Percentiles rank a stretch among this genome's conserved stretches.
Evolutionary conservation across 2,329 filamentous ascomycete species (phyloP).

Genomic region (Phyllosticta citrichinensis): DNA sequence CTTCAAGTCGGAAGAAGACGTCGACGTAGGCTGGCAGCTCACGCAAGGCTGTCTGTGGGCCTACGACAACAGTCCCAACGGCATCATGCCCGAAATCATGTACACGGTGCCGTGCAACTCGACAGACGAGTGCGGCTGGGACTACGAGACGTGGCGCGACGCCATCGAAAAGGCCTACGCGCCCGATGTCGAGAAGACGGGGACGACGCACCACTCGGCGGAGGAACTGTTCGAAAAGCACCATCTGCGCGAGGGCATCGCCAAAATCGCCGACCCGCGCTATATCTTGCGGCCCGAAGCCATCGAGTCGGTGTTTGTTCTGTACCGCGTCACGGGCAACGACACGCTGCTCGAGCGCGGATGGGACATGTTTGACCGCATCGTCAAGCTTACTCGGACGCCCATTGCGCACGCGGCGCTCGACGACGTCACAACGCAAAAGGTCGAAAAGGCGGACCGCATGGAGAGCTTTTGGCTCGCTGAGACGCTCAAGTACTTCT

Average conservation of each 20-base stretch:
- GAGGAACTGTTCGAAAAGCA: not conserved
- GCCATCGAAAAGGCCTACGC: slow-evolving; percentile 33
- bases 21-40: slow-evolving; percentile 46
- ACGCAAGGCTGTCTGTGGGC: slow-evolving; percentile 54
- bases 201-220: not conserved
- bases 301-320: slow-evolving; percentile 50
- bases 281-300: slow-evolving; percentile 38
- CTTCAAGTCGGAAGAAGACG: slow-evolving; percentile 42
- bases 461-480: slow-evolving; percentile 43
- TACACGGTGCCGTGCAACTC: slow-evolving; percentile 40
- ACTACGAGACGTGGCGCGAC: slow-evolving; percentile 47
- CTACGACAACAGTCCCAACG: slow-evolving; percentile 45
- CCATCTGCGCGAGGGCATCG: slow-evolving; percentile 5
- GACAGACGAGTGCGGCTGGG: slow-evolving; percentile 39
- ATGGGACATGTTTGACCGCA: slow-evolving; percentile 41
- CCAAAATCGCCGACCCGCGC: slow-evolving; percentile 2
- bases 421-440: slow-evolving; percentile 28
- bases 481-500: slow-evolving; percentile 42
- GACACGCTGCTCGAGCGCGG: slow-evolving; percentile 34
- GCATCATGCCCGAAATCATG: slow-evolving; percentile 54
- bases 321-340: slow-evolving; percentile 41
- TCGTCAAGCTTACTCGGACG: slow-evolving; percentile 33
- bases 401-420: slow-evolving; percentile 37
- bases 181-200: slow-evolving; percentile 19
- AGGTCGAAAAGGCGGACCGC: slow-evolving; percentile 30